Conservation (phyloP, 1,284 basidiomycete species). For the Spongispora temasekensis region DNA sequence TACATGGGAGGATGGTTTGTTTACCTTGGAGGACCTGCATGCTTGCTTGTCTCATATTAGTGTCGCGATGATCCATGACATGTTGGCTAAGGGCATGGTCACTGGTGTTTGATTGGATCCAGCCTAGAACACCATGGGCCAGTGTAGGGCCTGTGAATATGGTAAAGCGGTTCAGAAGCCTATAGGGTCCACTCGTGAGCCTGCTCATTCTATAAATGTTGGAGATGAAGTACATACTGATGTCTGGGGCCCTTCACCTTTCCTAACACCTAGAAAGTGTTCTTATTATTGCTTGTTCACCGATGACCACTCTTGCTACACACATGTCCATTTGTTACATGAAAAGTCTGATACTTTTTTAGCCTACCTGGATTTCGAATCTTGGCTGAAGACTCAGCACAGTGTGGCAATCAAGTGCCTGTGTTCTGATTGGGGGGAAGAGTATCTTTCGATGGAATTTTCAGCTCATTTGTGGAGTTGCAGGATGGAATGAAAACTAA, state of each 20-base stretch:
- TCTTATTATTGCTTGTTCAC: no score
- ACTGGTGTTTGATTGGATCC: not conserved
- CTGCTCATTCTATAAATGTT: not conserved
- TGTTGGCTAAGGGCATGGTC: not conserved
- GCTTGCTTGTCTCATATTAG: not conserved
- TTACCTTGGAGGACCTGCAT: not conserved
- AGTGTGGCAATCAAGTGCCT: no score
- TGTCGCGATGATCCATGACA: not conserved
- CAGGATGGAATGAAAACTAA: no score
- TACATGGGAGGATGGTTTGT: no score
- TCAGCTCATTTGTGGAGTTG: no score
- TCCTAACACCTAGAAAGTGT: not conserved
- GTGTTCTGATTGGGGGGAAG: no score
- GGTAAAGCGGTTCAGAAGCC: no score
- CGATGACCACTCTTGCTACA: not conserved
- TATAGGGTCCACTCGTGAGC: no score
- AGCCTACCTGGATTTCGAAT: not conserved
- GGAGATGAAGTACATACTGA: not conserved
- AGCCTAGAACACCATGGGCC: not conserved
- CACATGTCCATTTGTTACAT: not conserved
- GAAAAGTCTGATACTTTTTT: not conserved
- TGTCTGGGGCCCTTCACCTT: not conserved
- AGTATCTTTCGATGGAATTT: no score
- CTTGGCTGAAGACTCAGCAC: no score
- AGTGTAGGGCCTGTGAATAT: not conserved